A percentile compares a stretch with the other conserved stretches of the same genome.
Evolutionary conservation across 2,329 filamentous ascomycete species (phyloP).

Genomic region (Sporothrix variecibatus): DNA sequence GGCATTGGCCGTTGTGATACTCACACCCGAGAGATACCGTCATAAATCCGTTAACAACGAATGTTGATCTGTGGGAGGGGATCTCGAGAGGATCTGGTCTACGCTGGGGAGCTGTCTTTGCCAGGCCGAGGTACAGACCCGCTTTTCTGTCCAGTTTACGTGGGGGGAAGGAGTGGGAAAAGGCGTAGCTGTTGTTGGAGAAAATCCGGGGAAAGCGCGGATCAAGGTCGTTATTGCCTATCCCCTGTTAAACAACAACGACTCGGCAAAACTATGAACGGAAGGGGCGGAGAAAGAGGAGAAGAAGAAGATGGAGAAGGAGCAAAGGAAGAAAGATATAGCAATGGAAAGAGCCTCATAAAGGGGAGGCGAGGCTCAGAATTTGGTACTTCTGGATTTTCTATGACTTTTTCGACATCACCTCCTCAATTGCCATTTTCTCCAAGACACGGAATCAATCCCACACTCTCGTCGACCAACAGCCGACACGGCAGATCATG

Average conservation of each 20-base stretch:
- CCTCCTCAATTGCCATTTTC: not conserved
- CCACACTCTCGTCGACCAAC: not conserved
- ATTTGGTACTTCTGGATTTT: not conserved
- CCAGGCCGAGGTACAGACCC: slow-evolving; percentile 12
- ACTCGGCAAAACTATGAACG: not conserved
- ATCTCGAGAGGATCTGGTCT: not conserved
- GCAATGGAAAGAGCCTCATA: not conserved
- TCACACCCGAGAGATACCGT: not conserved
- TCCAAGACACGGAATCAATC: not conserved
- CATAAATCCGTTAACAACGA: not conserved
- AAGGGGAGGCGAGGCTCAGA: not conserved
- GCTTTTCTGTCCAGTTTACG: not conserved
- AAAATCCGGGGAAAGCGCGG: slow-evolving; percentile 9
- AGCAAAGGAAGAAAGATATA: not conserved
- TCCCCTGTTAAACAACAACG: not conserved
- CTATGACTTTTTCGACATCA: not conserved
- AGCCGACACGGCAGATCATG: slow-evolving; percentile 16
- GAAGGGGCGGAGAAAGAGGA: not conserved
- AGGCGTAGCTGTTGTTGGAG: not conserved
- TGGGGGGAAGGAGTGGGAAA: not conserved
- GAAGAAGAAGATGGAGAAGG: not conserved
- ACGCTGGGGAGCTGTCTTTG: not conserved
- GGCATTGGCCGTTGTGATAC: not conserved
- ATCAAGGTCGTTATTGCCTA: not conserved
- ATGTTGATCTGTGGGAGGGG: not conserved